Base-by-base conservation (phyloP, 192 early-diverging fungal species). In the Backusella sp. region DNA sequence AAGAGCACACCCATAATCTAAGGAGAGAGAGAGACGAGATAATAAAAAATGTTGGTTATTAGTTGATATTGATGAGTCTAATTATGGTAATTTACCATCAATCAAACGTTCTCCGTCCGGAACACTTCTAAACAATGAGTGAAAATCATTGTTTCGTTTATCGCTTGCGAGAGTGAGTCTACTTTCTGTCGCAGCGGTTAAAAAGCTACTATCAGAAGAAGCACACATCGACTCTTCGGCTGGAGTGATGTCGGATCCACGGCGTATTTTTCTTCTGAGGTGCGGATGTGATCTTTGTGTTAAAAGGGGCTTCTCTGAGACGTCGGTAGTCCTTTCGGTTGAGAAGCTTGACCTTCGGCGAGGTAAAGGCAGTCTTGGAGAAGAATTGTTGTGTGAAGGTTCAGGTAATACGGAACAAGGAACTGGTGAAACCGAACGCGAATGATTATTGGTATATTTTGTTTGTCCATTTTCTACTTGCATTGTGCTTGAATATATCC, bases 1-100 rank as follows among this genome's bases (percentile, higher is more conserved):
- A 59, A 94, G 81, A 3, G 95, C 95, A 70, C 95, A 97, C 0
- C 90, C 89, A 80, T 91, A 95, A 83, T 95, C 92, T 30, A 70
- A 73, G 69, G 23, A 34, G 37, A 19, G 66, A 34, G 8, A 32
- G 32, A 32, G 32, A 32, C 2, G 3, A 32, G 32, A 21, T 8
- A 75, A 42, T 44, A n/a, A 26, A 35, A 23, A 30, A 41, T 26
- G 28, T 53, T 32, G 32, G 37, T 73, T 30, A 19, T 23, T 67
- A 69, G 35, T 52, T 14, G 67, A 19, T 12, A 12, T 59, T 23
- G 6, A 72, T 41, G 4, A 37, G 21, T 36, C 56, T 62, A 62
- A 62, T 62, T 44, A 28, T 37, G 17, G 28, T 66, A 56, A 34
- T 66, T 62, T 82, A 88, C 88, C 88, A 82, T 90, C 86, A 52